Base-by-base conservation (phyloP, 768 basidiomycete genomes). In the Cystofilobasidium macerans region DNA sequence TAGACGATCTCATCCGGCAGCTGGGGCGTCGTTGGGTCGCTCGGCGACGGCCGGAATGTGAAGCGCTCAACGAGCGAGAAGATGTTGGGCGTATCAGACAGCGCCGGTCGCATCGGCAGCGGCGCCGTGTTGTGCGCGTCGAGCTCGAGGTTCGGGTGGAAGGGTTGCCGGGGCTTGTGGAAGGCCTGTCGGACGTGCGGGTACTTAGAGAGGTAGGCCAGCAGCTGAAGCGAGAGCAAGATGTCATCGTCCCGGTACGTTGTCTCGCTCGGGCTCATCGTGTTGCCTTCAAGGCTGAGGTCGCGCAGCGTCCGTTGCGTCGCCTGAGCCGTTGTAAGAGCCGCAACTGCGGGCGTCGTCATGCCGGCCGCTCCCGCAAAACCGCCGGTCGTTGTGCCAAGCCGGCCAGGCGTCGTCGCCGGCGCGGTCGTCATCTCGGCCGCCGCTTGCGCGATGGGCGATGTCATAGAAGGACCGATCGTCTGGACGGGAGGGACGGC, bases 151-250 rank as follows among this genome's bases (percentile, higher is more conserved):
- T 73, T 75, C 12, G 71, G 74, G 62, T 75, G 75, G 70, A 74
- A 72, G 5, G 73, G 76, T 57, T 73, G 71, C 26, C 75, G 71
- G 38, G 84, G 86, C 74, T 90, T 89, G 75, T 98, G 95, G 74
- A 99, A 98, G 8, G 92, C 89, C 72, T 92, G 86, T 13, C 95
- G 81, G 4, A 98, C 94, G 75, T 98, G 94, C 0, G 95, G 92
- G 74, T 99, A 98, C 76, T 99, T 98, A 78, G 87, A 90, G 22
- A 98, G 81, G 74, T 99, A 98, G 3, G 95, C 95, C 1, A 99
- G 81, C 2, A 98, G 84, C 75, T 99, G 94, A 16, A 99, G 78
- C 24, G 86, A 84, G 12, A 93, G 82, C 1, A 98, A 79, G 0
- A 98, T 89, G 69, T 95, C 93, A 72, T 99, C 94, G 73, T 98